Evolutionary conservation across 192 early-diverging fungal genomes (phyloP), one percentile per base, ranked within the genome.

Genomic region (Umbelopsis ramanniana): DNA sequence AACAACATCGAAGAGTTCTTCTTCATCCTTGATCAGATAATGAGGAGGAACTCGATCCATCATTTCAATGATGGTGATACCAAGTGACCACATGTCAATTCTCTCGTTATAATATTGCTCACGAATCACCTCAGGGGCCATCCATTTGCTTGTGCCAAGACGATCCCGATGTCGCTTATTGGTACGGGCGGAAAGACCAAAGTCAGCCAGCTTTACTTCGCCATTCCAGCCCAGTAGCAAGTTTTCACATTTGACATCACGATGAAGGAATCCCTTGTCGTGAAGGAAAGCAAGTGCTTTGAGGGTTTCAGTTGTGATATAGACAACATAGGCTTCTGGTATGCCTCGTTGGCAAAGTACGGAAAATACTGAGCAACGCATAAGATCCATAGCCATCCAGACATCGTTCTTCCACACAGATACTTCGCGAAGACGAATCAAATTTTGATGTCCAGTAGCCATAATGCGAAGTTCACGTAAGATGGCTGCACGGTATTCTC

Each of bases 11-110:
- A 81, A 81, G 26, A 81, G 37, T 52, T 81, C 79, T 53, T 66
- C 43, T 68, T 81, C 79, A 45, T 81, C 76, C 48, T 77, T 76
- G 52, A 81, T 72, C 9, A 77, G 68, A 72, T 80, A 84, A 54
- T 82, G 81, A 46, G 83, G 83, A n/a, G 83, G 83, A 24, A 73
- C 75, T 15, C 83, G 57, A 46, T 84, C 83, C 76, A 84, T 74
- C 80, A 84, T 78, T 72, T 84, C 83, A 33, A 84, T 80, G 14
- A 82, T 71, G 26, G 78, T 77, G 26, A 85, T 80, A 60, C 82
- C 84, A 21, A 85, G 70, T 21, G 84, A 85, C 84, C 84, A 85
- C 74, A 85, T 82, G 57, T 85, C 84, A 23, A 84, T 76, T 69
- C 79, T 81, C 52, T 84, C 75, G 46, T 73, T 73, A 54, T 85